A percentile compares a stretch with the other conserved stretches of the same genome.
Conservation (phyloP, 805 yeast genomes). For the Starmerella kuoi region DNA sequence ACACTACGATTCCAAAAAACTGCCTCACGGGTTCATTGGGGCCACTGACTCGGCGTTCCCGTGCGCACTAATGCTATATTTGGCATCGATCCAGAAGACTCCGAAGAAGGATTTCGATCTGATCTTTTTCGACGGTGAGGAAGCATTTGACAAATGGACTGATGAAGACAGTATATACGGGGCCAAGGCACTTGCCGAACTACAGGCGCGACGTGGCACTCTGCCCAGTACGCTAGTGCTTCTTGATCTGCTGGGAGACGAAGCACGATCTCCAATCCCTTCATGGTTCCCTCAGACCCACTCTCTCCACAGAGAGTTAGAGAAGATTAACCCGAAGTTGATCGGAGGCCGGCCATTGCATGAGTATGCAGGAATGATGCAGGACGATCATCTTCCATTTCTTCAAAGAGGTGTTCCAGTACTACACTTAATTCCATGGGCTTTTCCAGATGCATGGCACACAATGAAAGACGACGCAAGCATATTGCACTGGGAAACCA, state of each 20-base stretch:
- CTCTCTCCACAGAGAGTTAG: constrained; percentile 30
- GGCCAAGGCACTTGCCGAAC: constrained; percentile 37
- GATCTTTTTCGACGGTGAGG: constrained; percentile 51
- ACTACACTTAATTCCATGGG: constrained; percentile 42
- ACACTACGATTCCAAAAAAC: constrained; percentile 42
- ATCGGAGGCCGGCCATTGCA: constrained; percentile 20
- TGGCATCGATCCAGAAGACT: constrained; percentile 28
- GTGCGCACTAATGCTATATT: constrained; percentile 40
- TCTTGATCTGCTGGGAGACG: constrained; percentile 40
- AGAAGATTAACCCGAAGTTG: constrained; percentile 28
- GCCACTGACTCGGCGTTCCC: constrained; percentile 51
- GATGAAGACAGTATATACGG: constrained; percentile 45
- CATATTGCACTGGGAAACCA: constrained; percentile 31
- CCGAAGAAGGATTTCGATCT: constrained; percentile 20
- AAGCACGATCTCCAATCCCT: constrained; percentile 26
- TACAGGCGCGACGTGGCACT: constrained; percentile 26
- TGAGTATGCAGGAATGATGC: constrained; percentile 19
- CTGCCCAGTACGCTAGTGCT: constrained; percentile 38
- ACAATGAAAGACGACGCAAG: constrained; percentile 37
- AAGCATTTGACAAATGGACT: constrained; percentile 44
- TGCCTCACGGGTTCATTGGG: constrained; percentile 46
- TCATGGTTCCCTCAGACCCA: constrained; percentile 37
- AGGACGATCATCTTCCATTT: constrained; percentile 48
- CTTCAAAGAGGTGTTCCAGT: constrained; percentile 36
- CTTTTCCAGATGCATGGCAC: constrained; percentile 46